Evolutionary conservation across 768 basidiomycete species (phyloP).

Genomic region (Macrocybe gigantea): DNA sequence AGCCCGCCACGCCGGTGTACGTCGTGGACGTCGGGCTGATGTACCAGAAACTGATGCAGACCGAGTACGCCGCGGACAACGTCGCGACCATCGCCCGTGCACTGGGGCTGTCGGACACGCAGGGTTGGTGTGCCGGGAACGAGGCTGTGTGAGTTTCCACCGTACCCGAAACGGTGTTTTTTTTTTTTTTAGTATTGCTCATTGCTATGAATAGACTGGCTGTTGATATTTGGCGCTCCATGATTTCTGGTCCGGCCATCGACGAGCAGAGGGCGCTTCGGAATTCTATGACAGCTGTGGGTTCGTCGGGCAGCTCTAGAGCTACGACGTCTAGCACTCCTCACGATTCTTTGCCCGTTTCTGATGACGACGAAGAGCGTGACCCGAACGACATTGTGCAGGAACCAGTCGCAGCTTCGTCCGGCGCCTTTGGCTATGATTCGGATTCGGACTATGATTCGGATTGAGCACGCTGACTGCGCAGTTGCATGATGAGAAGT

Average conservation of each 20-base stretch:
- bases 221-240: conserved; percentile 38
- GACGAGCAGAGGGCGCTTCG: conserved; percentile 34
- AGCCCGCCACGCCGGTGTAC: conserved; percentile 21
- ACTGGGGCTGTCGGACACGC: conserved; percentile 24
- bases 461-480: not conserved
- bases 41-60: conserved; percentile 33
- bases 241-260: conserved; percentile 39
- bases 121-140: conserved; percentile 43
- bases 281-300: not conserved
- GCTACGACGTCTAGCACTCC: not conserved
- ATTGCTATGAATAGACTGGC: conserved; percentile 23
- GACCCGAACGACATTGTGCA: not conserved
- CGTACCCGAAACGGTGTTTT: not conserved
- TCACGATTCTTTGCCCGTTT: not conserved
- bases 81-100: conserved; percentile 25
- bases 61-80: conserved; percentile 9
- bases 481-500: not conserved
- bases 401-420: not conserved
- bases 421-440: not conserved
- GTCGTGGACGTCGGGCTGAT: conserved; percentile 36
- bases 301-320: not conserved
- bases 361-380: not conserved
- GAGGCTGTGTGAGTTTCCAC: conserved; percentile 39
- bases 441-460: not conserved
- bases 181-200: not conserved